These are phyloP conservation scores for Sclerotinia spermophila DNA, from an alignment of 2,329 filamentous ascomycete genomes.

Conservation along the genomic window DNA sequence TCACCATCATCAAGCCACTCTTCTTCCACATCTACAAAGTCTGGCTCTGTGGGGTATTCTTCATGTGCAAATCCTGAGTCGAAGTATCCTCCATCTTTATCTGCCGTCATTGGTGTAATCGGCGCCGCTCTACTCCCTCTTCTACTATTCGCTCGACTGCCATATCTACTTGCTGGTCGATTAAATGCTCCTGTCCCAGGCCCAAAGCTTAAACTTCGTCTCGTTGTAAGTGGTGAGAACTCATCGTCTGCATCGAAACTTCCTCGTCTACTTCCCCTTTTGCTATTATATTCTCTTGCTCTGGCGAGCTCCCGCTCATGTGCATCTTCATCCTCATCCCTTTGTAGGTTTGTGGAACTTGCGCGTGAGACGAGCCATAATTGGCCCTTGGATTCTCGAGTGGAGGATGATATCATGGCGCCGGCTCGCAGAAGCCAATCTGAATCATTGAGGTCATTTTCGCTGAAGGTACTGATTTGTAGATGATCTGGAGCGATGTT, in stretches of 20 bases:
- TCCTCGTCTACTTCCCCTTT: conserved; percentile 33
- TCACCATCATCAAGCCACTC: conserved; percentile 53
- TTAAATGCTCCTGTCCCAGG: conserved; percentile 42
- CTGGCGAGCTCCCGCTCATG: conserved; percentile 50
- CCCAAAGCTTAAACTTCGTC: conserved; percentile 36
- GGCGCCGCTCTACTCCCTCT: conserved; percentile 26
- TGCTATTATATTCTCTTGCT: conserved; percentile 47
- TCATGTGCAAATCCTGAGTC: conserved; percentile 34
- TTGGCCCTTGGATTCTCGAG: conserved; percentile 65
- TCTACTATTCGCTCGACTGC: conserved; percentile 39
- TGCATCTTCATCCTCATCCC: conserved; percentile 51
- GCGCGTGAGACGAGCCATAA: conserved; percentile 63
- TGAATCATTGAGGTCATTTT: conserved; percentile 46
- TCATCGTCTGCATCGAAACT: conserved; percentile 39
- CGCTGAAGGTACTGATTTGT: conserved; percentile 30
- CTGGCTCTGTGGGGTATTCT: conserved; percentile 49
- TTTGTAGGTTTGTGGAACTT: conserved; percentile 59
- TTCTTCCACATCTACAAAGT: conserved; percentile 61
- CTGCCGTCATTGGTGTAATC: conserved; percentile 44
- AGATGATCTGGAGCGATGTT: conserved; percentile 30
- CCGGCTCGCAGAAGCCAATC: conserved; percentile 65
- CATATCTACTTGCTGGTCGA: conserved; percentile 46
- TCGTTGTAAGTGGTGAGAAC: conserved; percentile 36
- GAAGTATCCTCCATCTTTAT: conserved; percentile 46
- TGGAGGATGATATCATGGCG: conserved; percentile 57